phyloP scores from a whole-genome alignment of 2,329 filamentous ascomycete genomes.

The Aspergillus sp. region DNA sequence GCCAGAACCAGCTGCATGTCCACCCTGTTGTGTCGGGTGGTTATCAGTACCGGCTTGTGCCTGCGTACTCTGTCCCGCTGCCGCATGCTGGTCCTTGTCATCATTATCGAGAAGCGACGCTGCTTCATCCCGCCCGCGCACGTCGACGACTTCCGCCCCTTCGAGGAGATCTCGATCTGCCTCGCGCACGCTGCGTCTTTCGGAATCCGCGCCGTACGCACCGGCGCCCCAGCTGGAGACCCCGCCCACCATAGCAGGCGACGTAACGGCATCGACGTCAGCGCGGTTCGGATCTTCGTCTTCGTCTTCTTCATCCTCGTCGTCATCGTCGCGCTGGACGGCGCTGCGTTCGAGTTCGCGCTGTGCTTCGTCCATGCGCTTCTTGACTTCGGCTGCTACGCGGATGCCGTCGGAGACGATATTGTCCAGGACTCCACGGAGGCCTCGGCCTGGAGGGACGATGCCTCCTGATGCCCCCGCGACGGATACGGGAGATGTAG shows the following conservation, averaged over 20 bases:
- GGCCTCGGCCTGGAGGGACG: conserved; percentile 59
- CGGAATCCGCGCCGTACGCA: conserved; percentile 48
- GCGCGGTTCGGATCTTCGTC: conserved; percentile 37
- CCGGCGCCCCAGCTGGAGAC: conserved; percentile 33
- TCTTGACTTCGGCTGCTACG: conserved; percentile 82
- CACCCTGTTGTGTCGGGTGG: background rate
- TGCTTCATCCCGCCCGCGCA: conserved; percentile 25
- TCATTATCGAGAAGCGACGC: conserved; percentile 23
- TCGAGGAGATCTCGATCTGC: conserved; percentile 64
- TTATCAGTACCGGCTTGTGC: background rate
- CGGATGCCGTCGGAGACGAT: conserved; percentile 97
- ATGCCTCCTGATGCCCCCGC: conserved; percentile 51
- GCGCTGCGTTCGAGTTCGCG: conserved; percentile 80
- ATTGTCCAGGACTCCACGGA: conserved; percentile 89
- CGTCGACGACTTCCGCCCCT: conserved; percentile 60
- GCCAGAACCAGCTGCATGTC: background rate
- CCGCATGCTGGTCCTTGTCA: background rate
- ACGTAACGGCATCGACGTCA: conserved; percentile 10
- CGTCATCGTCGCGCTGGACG: conserved; percentile 57
- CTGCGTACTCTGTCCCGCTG: background rate
- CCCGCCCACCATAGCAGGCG: conserved; percentile 24
- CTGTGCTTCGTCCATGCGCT: conserved; percentile 92
- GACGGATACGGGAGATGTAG: conserved; percentile 33
- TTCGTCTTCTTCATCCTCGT: conserved; percentile 63
- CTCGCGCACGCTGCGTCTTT: conserved; percentile 56